phyloP scores from a whole-genome alignment of 23 red algal species.

The Agarophyton chilense region DNA sequence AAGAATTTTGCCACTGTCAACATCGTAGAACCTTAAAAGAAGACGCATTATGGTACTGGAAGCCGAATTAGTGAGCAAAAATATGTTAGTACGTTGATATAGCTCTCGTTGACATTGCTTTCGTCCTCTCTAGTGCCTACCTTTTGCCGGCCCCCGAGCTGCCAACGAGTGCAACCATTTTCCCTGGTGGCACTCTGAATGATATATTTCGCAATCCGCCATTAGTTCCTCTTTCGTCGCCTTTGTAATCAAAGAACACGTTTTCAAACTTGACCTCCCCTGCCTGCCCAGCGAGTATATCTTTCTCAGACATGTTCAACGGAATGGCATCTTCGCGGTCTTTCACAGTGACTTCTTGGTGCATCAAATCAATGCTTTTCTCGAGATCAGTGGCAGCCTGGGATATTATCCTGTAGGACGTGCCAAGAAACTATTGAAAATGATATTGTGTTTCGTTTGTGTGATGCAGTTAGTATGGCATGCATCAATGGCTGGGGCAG shows the following conservation, averaged over 20 bases:
- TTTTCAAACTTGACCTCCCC: slow-evolving; percentile 82
- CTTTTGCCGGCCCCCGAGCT: slow-evolving; percentile 71
- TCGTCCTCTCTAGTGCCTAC: background rate
- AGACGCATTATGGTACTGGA: slow-evolving; percentile 83
- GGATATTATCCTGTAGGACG: slow-evolving; percentile 34
- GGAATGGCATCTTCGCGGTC: slow-evolving; percentile 17
- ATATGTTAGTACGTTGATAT: background rate
- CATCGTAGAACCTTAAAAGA: slow-evolving; percentile 93
- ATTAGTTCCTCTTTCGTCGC: slow-evolving; percentile 24
- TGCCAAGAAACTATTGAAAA: slow-evolving; percentile 40
- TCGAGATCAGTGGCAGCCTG: slow-evolving; percentile 62
- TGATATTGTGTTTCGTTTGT: background rate
- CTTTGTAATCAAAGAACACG: slow-evolving; percentile 79
- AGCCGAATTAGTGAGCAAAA: background rate
- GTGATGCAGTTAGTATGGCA: background rate
- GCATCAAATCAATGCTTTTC: slow-evolving; percentile 33
- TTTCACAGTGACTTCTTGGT: slow-evolving; percentile 35
- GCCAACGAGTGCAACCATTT: slow-evolving; percentile 85
- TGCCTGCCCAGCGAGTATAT: background rate
- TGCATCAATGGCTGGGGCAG: background rate
- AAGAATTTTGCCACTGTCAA: slow-evolving; percentile 68
- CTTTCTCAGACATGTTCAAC: slow-evolving; percentile 22
- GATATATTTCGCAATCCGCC: slow-evolving; percentile 73
- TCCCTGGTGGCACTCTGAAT: slow-evolving; percentile 82
- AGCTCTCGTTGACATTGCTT: background rate